Base-by-base conservation (phyloP, 495 filamentous ascomycete species). In the Daldinia caldariorum region DNA sequence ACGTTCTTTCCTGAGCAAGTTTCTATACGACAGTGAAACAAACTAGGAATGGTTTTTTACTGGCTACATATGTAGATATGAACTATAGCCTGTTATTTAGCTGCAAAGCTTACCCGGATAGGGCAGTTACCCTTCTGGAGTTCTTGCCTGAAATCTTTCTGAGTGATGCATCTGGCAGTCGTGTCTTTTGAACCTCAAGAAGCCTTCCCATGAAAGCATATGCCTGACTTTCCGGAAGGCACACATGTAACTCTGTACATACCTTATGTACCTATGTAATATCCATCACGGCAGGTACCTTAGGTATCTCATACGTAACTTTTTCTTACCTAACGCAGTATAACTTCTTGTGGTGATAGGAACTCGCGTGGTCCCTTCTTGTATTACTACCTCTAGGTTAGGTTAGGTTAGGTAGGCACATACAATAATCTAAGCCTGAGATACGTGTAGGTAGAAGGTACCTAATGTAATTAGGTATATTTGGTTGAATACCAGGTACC, bases 11-110 rank as follows among this genome's bases (percentile, higher is more conserved):
- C 37, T 47, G 14, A 56, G n/a, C 37, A 56, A 13, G 31, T 56
- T 31, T 47, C 29, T 37, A 20, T 41, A 18, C 13, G 20, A n/a
- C 38, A 22, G 16, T 56, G 64, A 67, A 67, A 67, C 64, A 32
- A 31, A 49, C 38, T 47, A 45, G 45, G 47, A 56, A 29, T 31
- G 47, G 47, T 26, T 18, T 43, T 8, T 51, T 37, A 2, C 9
- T 20, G 3, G 57, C 6, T 10, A 45, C 3, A 26, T 3, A 26
- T 26, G 26, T 26, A 26, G 26, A 26, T 1, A 26, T 10, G 9
- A 37, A 7, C 18, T 8, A 6, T 12, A 31, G 35, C 12, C 47
- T 49, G n/a, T 16, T 34, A 16, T 12, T 45, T n/a, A 9, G 43
- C 4, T 47, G 5, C 4, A 22, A 20, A 47, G 20, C 0, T 10